A percentile compares a stretch with the other conserved stretches of the same genome.
These are phyloP conservation scores for Microbotryum silenes-acaulis DNA, from an alignment of 1,284 basidiomycete species.

Conservation along the genomic window DNA sequence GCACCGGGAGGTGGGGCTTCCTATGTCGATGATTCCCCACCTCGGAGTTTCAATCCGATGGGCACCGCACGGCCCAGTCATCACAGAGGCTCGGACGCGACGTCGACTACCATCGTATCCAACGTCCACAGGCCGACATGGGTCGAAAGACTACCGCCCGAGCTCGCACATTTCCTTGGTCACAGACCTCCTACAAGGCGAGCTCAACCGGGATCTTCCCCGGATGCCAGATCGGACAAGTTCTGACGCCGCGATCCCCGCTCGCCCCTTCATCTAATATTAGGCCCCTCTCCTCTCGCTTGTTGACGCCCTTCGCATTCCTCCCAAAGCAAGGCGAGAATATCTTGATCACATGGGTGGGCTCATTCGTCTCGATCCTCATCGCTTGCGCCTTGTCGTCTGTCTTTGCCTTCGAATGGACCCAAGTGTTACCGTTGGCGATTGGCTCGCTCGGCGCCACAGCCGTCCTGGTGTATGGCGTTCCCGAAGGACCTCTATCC, in stretches of 20 bases:
- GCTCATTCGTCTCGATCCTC: conserved; percentile 23
- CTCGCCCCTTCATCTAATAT: neutral
- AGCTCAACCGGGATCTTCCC: too few relatives aligned
- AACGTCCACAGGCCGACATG: neutral
- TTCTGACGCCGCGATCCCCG: neutral
- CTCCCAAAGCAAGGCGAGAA: conserved; percentile 7
- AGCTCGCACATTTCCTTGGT: conserved; percentile 10
- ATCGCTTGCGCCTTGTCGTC: conserved; percentile 15
- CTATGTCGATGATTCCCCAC: too few relatives aligned
- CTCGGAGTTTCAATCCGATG: too few relatives aligned
- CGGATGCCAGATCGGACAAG: too few relatives aligned
- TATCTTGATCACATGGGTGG: conserved; percentile 19
- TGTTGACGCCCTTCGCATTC: neutral
- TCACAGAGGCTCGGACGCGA: too few relatives aligned
- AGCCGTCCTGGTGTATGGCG: conserved; percentile 25
- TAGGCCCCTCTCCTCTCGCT: conserved; percentile 2
- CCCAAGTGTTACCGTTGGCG: conserved; percentile 10
- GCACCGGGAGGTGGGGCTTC: too few relatives aligned
- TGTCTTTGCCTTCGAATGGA: conserved; percentile 4
- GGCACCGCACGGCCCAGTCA: too few relatives aligned
- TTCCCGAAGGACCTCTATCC: conserved; percentile 18
- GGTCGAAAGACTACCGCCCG: neutral
- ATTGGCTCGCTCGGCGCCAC: conserved; percentile 23
- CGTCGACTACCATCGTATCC: too few relatives aligned
- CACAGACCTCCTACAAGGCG: neutral